These are phyloP conservation scores for Leccinum pellstonianum DNA, from an alignment of 768 basidiomycete species.

Conservation along the genomic window DNA sequence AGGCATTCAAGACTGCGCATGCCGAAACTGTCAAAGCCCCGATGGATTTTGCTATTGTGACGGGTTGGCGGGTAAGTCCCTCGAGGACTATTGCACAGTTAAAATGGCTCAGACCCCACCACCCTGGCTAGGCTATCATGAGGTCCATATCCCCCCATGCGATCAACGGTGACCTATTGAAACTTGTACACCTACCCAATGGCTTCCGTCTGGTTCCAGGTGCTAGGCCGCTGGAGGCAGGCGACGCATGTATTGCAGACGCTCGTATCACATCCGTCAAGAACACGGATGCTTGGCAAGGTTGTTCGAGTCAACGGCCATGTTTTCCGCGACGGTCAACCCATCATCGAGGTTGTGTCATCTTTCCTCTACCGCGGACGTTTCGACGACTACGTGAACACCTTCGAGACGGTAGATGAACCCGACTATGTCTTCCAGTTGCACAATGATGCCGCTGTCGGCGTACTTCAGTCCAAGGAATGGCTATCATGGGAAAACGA, in stretches of 20 bases:
- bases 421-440: conserved; percentile 83
- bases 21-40: conserved; percentile 75
- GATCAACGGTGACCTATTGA: conserved; percentile 93
- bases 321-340: conserved; percentile 72
- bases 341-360: conserved; percentile 90
- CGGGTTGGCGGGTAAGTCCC: conserved; percentile 89
- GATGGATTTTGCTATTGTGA: conserved; percentile 98
- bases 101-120: conserved; percentile 12
- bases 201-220: conserved; percentile 89
- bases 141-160: conserved; percentile 90
- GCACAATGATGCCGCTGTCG: conserved; percentile 74
- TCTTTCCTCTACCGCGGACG: conserved; percentile 96
- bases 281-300: conserved; percentile 89
- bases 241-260: conserved; percentile 87
- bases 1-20: conserved; percentile 80
- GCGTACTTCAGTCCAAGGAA: conserved; percentile 91
- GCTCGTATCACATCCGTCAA: conserved; percentile 86
- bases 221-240: conserved; percentile 71
- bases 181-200: conserved; percentile 96
- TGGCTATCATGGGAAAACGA: conserved; percentile 98
- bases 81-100: not conserved
- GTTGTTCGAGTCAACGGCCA: conserved; percentile 86
- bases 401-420: conserved; percentile 90
- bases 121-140: conserved; percentile 88
- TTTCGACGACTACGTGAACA: conserved; percentile 92